Percentiles rank a stretch among this genome's conserved stretches.
Conservation (phyloP, 2,329 filamentous ascomycete species). For the Alternaria sp. region DNA sequence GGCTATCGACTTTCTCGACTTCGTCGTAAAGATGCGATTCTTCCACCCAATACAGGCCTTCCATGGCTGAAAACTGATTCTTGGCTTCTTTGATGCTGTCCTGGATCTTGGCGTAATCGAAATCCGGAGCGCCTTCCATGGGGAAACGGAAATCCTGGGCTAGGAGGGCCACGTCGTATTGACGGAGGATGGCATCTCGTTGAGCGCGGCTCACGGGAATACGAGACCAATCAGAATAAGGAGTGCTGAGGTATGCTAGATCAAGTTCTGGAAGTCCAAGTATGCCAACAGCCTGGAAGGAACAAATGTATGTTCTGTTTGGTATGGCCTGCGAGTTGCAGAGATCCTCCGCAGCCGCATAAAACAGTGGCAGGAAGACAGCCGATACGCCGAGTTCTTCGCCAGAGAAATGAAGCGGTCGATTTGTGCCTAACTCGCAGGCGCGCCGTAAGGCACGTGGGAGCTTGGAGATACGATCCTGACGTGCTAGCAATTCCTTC, state of each 20-base stretch:
- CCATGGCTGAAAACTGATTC: conserved; percentile 49
- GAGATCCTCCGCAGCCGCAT: conserved; percentile 45
- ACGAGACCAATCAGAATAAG: conserved; percentile 50
- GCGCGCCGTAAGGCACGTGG: conserved; percentile 49
- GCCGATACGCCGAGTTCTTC: conserved; percentile 51
- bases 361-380: conserved; percentile 51
- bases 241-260: conserved; percentile 41
- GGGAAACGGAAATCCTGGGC: conserved; percentile 52
- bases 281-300: conserved; percentile 52
- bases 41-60: conserved; percentile 51
- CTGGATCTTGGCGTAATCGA: conserved; percentile 48
- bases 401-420: conserved; percentile 51
- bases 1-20: conserved; percentile 40
- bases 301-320: conserved; percentile 48
- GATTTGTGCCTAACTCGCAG: conserved; percentile 48
- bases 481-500: conserved; percentile 42
- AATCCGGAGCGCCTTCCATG: conserved; percentile 50
- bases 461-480: conserved; percentile 47
- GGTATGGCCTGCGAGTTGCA: conserved; percentile 26
- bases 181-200: conserved; percentile 47
- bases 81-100: conserved; percentile 48
- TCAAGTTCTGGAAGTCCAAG: conserved; percentile 53
- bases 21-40: conserved; percentile 38
- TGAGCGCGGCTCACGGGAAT: conserved; percentile 47
- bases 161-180: conserved; percentile 51